phyloP scores from a whole-genome alignment of 768 basidiomycete species.

The Leccinellum albellum region DNA sequence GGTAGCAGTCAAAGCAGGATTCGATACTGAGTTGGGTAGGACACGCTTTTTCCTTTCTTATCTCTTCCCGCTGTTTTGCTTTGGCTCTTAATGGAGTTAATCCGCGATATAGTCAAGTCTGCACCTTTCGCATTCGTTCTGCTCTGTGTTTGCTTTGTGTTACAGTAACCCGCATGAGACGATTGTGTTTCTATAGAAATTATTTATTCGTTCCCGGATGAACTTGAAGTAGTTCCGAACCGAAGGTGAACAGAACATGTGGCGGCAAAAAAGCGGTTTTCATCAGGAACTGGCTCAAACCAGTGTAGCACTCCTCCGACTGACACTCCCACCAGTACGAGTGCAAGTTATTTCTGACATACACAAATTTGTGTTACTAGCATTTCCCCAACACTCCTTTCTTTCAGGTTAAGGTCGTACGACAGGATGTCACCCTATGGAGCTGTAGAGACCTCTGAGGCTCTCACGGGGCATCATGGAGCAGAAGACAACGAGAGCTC shows the following conservation, averaged over 20 bases:
- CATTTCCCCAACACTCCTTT: neutral
- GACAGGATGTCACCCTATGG: constrained; percentile 75
- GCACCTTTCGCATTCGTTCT: constrained; percentile 5
- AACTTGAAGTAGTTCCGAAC: neutral
- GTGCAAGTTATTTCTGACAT: neutral
- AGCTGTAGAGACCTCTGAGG: constrained; percentile 36
- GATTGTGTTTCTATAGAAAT: neutral
- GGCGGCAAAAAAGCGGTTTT: neutral
- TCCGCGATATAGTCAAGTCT: constrained; percentile 12
- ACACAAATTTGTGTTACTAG: neutral
- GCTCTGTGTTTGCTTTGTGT: constrained; percentile 6
- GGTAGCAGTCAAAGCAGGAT: constrained; percentile 32
- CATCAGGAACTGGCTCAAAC: neutral
- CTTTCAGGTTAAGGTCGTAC: constrained; percentile 29
- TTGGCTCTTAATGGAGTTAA: constrained; percentile 15
- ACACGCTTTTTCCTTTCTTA: neutral
- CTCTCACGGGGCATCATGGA: constrained; percentile 2
- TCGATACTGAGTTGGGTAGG: constrained; percentile 19
- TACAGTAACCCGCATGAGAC: neutral
- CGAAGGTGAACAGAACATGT: neutral
- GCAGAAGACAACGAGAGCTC: constrained; percentile 46
- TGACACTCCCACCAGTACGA: neutral
- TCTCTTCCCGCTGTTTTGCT: constrained; percentile 2
- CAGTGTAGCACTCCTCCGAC: neutral
- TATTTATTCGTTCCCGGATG: neutral